phyloP scores from a whole-genome alignment of 371 early-diverging fungal genomes.

The Actinomortierella wolfii region DNA sequence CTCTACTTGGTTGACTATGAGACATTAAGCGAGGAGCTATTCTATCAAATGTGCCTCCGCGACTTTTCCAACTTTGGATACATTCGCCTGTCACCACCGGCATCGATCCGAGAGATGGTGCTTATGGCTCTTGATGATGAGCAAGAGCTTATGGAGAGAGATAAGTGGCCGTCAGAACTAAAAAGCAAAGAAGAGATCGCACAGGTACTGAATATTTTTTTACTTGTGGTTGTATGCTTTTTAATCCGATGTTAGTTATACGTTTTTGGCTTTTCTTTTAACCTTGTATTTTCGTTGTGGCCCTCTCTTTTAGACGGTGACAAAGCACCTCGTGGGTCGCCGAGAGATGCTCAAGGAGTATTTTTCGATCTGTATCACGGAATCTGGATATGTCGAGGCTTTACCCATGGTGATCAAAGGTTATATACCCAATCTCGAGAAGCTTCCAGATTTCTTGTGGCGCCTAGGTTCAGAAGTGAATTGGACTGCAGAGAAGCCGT shows the following conservation, averaged over 20 bases:
- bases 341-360: slow-evolving; percentile 88
- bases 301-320: slow-evolving; percentile 52
- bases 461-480: slow-evolving; percentile 82
- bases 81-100: slow-evolving; percentile 64
- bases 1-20: slow-evolving; percentile 83
- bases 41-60: slow-evolving; percentile 82
- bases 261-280: background rate
- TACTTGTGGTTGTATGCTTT: background rate
- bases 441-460: slow-evolving; percentile 82
- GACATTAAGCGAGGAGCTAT: slow-evolving; percentile 78
- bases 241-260: background rate
- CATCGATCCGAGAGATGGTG: slow-evolving; percentile 69
- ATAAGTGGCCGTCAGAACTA: slow-evolving; percentile 51
- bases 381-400: slow-evolving; percentile 61
- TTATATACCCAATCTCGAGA: slow-evolving; percentile 81
- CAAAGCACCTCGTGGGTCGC: slow-evolving; percentile 56
- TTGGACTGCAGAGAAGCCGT: slow-evolving; percentile 82
- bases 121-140: slow-evolving; percentile 66
- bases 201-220: slow-evolving; percentile 46
- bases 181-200: slow-evolving; percentile 60
- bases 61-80: slow-evolving; percentile 89
- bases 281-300: background rate
- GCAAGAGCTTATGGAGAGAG: slow-evolving; percentile 45
- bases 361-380: slow-evolving; percentile 74
- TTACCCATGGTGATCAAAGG: slow-evolving; percentile 81